phyloP scores from a whole-genome alignment of 352 stramenopile genomes.

The Pythium brassicae region DNA sequence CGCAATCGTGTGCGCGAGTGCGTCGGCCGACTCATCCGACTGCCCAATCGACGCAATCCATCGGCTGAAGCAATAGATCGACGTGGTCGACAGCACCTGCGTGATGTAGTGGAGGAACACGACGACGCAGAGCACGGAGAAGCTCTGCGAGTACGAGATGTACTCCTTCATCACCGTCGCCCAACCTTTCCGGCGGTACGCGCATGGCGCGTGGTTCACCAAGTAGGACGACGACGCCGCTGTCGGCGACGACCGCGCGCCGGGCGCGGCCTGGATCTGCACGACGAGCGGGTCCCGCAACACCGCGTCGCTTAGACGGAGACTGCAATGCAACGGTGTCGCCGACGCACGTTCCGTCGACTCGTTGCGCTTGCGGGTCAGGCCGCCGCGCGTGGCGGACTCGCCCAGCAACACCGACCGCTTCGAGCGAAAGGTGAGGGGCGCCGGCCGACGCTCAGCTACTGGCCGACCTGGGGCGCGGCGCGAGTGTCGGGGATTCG shows the following conservation, averaged over 20 bases:
- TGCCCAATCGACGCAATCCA: constrained; percentile 25
- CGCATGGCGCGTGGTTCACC: constrained; percentile 10
- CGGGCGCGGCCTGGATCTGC: constrained; percentile 16
- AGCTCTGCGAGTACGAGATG: constrained; percentile 26
- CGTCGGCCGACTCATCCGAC: background rate
- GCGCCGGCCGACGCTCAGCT: constrained; percentile 1
- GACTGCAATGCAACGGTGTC: background rate
- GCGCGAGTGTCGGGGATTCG: constrained; percentile 14
- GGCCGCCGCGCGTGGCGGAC: constrained; percentile 4
- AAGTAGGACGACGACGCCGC: constrained; percentile 3
- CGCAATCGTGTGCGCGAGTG: constrained; percentile 3
- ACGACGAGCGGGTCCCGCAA: constrained; percentile 19
- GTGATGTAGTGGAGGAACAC: constrained; percentile 27
- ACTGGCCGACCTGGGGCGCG: constrained; percentile 10
- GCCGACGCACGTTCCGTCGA: background rate
- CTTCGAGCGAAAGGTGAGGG: constrained; percentile 9
- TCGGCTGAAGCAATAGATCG: constrained; percentile 33
- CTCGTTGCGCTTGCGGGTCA: background rate
- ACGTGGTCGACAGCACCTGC: constrained; percentile 24
- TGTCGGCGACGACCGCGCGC: background rate
- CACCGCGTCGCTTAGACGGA: constrained; percentile 17
- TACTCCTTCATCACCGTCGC: constrained; percentile 25
- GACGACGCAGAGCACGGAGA: constrained; percentile 20
- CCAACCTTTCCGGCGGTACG: constrained; percentile 14
- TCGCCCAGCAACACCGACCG: constrained; percentile 6